Base-by-base conservation (phyloP, 2,329 filamentous ascomycete genomes). In the Epichloe hybrida region DNA sequence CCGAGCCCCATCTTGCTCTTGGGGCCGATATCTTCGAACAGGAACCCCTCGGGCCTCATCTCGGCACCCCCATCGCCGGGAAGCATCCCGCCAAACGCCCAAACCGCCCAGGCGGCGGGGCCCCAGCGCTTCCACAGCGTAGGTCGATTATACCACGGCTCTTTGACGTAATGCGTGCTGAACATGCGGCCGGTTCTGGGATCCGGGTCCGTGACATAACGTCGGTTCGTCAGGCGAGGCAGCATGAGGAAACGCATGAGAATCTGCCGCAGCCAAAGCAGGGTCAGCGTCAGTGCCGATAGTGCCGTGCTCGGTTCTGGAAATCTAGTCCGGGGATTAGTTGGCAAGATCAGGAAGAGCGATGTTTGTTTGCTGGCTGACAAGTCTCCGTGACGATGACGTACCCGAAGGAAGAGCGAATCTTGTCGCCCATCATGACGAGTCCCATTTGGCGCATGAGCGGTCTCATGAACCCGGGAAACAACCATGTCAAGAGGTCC, bases 361-460 rank as follows among this genome's bases (percentile, higher is more conserved):
- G 23, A 27, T 27, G 23, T 27, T 6, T 27, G 2, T 1, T 17
- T 17, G 23, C 23, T 27, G 6, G 23, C 23, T 27, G 23, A 27
- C 5, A 27, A 27, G 6, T 27, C 23, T 27, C 23, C 20, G 17
- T 7, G 39, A 15, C n/a, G 21, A 34, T 3, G 13, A 61, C 73
- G 62, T 66, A 83, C 79, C 77, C 66, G 72, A 88, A 87, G 0
- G 83, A 79, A 47, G 72, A 72, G 15, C 84, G 71, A 46, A 87
- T 66, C 12, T 77, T 72, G 23, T 81, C 75, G 23, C 81, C 81
- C 75, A 88, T 78, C 49, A 86, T 64, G 9, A 77, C 75, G 36
- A 72, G 71, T 7, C 83, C 69, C 31, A 76, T 66, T 46, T 80
- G 69, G 31, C 70, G 61, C 1, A 69, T 77, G 4, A 77, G 61